Percentiles rank a stretch among this genome's conserved stretches.
Evolutionary conservation across 2,329 filamentous ascomycete genomes (phyloP).

Genomic region (Daldinia sp.): DNA sequence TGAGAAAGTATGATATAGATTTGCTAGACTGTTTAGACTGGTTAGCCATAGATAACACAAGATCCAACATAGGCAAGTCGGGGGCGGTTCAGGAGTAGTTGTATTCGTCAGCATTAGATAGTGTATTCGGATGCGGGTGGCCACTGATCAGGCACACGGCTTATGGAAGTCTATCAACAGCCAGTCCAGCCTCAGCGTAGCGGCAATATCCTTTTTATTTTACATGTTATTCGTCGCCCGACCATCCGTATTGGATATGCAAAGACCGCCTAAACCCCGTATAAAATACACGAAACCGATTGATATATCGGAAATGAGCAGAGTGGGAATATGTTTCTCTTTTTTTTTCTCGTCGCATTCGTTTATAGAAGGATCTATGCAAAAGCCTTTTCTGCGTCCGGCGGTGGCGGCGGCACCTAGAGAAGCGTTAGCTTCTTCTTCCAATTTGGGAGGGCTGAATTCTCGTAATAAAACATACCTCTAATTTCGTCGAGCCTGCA

Average conservation of each 20-base stretch:
- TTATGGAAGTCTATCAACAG: constrained; percentile 27
- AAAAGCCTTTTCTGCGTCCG: constrained; percentile 45
- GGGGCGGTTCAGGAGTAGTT: neutral
- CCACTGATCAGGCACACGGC: constrained; percentile 22
- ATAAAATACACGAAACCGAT: constrained; percentile 43
- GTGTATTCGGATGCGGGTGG: constrained; percentile 36
- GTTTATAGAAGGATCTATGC: constrained; percentile 40
- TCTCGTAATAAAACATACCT: constrained; percentile 59
- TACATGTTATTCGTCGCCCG: constrained; percentile 39
- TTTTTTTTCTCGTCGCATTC: constrained; percentile 21
- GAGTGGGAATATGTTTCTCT: constrained; percentile 38
- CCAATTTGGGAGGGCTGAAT: neutral
- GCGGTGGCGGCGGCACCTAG: constrained; percentile 47
- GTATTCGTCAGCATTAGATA: constrained; percentile 36
- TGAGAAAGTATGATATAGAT: constrained; percentile 22
- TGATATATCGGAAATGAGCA: constrained; percentile 38
- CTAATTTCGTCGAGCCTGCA: constrained; percentile 85
- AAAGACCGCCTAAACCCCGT: constrained; percentile 36
- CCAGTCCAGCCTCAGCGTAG: constrained; percentile 23
- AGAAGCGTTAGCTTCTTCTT: constrained; percentile 26
- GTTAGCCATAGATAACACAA: constrained; percentile 9
- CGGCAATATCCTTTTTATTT: constrained; percentile 38
- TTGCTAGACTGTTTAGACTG: constrained; percentile 20
- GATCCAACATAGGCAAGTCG: neutral
- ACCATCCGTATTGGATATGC: constrained; percentile 35